Percentiles rank a stretch among this genome's conserved stretches.
Evolutionary conservation across 2,329 filamentous ascomycete species (phyloP).

Genomic region (Xylariaceae sp.): DNA sequence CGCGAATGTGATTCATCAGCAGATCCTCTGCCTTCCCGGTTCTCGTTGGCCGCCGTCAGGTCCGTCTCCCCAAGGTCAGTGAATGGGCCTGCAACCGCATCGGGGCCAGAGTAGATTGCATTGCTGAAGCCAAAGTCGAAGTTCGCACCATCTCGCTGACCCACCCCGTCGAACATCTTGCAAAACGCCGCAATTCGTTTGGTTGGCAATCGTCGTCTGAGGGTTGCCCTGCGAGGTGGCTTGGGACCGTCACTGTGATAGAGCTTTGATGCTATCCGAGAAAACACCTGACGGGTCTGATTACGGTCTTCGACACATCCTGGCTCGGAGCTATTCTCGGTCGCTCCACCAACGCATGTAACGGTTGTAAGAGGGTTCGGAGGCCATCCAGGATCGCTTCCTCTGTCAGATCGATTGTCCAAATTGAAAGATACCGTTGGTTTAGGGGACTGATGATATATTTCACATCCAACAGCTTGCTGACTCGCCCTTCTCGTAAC

Average conservation of each 20-base stretch:
- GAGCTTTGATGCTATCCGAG: constrained; percentile 9
- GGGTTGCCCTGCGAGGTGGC: constrained; percentile 5
- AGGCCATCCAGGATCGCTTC: background rate
- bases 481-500: background rate
- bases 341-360: background rate
- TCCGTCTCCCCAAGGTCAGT: constrained; percentile 8
- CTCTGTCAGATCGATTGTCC: background rate
- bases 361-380: background rate
- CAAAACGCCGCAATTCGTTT: constrained; percentile 1
- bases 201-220: background rate
- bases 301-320: background rate
- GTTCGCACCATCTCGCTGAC: background rate
- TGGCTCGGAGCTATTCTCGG: background rate
- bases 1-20: background rate
- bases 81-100: constrained; percentile 13
- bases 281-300: constrained; percentile 3
- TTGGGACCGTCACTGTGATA: constrained; percentile 1
- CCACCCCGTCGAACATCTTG: constrained; percentile 4
- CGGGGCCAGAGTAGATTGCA: constrained; percentile 13
- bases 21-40: background rate
- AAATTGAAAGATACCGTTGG: background rate
- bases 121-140: constrained; percentile 9
- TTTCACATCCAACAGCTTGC: background rate
- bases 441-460: background rate
- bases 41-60: background rate